phyloP scores from a whole-genome alignment of 2,329 filamentous ascomycete species.

The Myriosclerotinia scirpicola region DNA sequence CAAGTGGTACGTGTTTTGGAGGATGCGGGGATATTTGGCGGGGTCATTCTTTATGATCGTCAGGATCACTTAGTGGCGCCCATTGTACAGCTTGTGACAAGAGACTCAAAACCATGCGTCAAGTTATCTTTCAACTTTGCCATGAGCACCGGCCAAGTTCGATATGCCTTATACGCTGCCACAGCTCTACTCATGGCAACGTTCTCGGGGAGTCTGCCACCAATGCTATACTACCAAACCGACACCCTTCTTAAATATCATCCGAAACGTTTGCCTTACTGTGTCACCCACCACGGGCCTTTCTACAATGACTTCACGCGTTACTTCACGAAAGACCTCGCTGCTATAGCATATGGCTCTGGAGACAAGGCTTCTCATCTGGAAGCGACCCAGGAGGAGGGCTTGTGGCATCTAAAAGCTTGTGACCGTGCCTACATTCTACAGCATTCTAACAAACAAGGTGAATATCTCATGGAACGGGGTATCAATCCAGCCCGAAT shows the following conservation, averaged over 20 bases:
- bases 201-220: constrained; percentile 3
- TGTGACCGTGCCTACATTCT: constrained; percentile 25
- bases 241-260: constrained; percentile 27
- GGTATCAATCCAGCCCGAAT: constrained; percentile 24
- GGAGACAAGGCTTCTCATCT: constrained; percentile 26
- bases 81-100: constrained; percentile 19
- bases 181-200: constrained; percentile 20
- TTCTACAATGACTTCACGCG: constrained; percentile 26
- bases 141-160: constrained; percentile 23
- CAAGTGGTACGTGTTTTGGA: constrained; percentile 24
- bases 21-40: constrained; percentile 25
- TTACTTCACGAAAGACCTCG: constrained; percentile 24
- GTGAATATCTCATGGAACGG: constrained; percentile 27
- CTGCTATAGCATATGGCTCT: constrained; percentile 27
- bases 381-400: constrained; percentile 24
- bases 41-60: constrained; percentile 27
- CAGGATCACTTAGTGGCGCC: constrained; percentile 22
- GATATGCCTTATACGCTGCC: constrained; percentile 24
- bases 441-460: constrained; percentile 27
- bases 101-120: constrained; percentile 23
- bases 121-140: constrained; percentile 25
- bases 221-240: constrained; percentile 28
- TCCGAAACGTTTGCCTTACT: constrained; percentile 25
- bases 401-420: constrained; percentile 23
- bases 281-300: constrained; percentile 28